These are phyloP conservation scores for Cydonia oblonga DNA, from an alignment of 331 rosid species.

Conservation along the genomic window DNA sequence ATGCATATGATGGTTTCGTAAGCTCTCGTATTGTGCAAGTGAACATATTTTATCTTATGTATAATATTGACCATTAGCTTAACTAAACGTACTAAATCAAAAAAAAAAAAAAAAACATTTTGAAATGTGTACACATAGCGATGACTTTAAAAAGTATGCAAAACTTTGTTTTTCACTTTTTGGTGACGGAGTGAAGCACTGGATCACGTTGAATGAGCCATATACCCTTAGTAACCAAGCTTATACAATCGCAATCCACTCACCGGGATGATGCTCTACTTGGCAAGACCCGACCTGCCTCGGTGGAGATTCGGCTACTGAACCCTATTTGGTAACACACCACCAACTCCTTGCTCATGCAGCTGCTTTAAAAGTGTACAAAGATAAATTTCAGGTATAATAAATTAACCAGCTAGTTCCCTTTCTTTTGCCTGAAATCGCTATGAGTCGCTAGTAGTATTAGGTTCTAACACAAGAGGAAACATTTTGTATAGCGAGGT, in stretches of 20 bases:
- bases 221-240: neutral
- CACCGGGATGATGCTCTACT: conserved; percentile 16
- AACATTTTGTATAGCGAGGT: neutral
- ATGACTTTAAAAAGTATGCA: conserved; percentile 7
- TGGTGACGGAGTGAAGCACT: conserved; percentile 26
- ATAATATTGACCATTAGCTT: neutral
- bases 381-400: conserved; percentile 5
- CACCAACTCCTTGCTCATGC: conserved; percentile 21
- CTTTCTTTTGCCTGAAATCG: neutral
- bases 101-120: neutral
- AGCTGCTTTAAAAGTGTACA: conserved; percentile 7
- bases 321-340: conserved; percentile 19
- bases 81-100: too few relatives aligned
- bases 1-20: conserved; percentile 31
- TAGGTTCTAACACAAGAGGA: neutral
- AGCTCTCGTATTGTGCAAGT: conserved; percentile 24
- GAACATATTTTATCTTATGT: neutral
- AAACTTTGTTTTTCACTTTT: conserved; percentile 14
- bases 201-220: conserved; percentile 31
- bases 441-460: neutral
- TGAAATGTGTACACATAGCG: neutral
- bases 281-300: conserved; percentile 15
- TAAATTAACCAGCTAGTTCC: neutral
- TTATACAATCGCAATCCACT: neutral
- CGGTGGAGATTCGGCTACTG: conserved; percentile 17